Percentiles rank a stretch among this genome's conserved stretches.
phyloP scores from a whole-genome alignment of 768 basidiomycete species.

The Cubamyces sp. region DNA sequence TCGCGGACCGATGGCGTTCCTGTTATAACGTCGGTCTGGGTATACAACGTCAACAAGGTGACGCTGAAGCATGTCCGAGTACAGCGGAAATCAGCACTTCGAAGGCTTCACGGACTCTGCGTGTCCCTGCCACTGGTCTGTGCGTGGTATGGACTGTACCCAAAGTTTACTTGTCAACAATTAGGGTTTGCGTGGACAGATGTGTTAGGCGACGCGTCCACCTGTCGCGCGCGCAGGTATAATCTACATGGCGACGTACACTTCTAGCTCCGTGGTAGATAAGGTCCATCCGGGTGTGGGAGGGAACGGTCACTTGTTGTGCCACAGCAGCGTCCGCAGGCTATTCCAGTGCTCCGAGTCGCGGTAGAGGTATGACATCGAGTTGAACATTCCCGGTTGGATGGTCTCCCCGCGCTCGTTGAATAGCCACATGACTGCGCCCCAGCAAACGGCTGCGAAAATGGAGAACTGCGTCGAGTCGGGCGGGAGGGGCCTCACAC shows the following conservation, averaged over 20 bases:
- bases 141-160: too few relatives aligned
- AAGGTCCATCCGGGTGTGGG: not conserved
- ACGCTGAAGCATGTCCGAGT: too few relatives aligned
- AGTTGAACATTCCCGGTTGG: constrained; percentile 96
- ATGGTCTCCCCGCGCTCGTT: constrained; percentile 85
- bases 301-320: constrained; percentile 64
- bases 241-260: constrained; percentile 7
- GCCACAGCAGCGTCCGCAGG: constrained; percentile 87
- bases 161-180: not conserved
- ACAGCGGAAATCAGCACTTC: too few relatives aligned
- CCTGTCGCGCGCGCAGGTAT: constrained; percentile 5
- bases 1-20: too few relatives aligned
- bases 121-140: too few relatives aligned
- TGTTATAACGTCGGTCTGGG: too few relatives aligned
- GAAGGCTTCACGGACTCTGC: too few relatives aligned
- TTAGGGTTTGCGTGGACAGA: not conserved
- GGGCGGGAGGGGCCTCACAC: constrained; percentile 77
- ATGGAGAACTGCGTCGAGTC: constrained; percentile 82
- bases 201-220: not conserved
- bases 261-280: not conserved
- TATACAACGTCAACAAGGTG: too few relatives aligned
- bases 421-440: constrained; percentile 96
- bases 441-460: constrained; percentile 92
- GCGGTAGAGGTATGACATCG: constrained; percentile 93
- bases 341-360: constrained; percentile 89